These are phyloP conservation scores for Chalciporus sp. DNA, from an alignment of 1,284 basidiomycete species.

Conservation along the genomic window DNA sequence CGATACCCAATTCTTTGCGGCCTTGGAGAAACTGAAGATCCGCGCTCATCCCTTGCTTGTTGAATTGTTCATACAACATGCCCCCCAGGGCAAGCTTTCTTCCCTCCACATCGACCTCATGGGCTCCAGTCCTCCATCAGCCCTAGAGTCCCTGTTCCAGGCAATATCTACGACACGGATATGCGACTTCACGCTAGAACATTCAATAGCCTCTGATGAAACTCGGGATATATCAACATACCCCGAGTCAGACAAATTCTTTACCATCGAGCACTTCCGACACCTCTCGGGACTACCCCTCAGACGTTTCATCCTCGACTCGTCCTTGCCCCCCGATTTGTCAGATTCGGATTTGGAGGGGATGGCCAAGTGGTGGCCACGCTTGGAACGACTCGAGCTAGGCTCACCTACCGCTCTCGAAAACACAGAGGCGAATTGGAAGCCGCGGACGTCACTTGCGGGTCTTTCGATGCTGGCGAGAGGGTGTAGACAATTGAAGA, in stretches of 20 bases:
- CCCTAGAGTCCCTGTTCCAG: slow-evolving; percentile 44
- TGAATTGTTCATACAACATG: slow-evolving; percentile 38
- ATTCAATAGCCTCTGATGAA: slow-evolving; percentile 39
- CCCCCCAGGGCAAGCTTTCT: slow-evolving; percentile 37
- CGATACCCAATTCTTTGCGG: slow-evolving; percentile 38
- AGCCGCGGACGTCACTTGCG: slow-evolving; percentile 37
- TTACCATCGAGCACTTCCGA: slow-evolving; percentile 26
- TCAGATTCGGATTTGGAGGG: slow-evolving; percentile 44
- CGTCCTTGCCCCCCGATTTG: slow-evolving; percentile 42
- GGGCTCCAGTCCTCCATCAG: slow-evolving; percentile 29
- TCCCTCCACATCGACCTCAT: slow-evolving; percentile 45
- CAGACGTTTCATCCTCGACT: slow-evolving; percentile 43
- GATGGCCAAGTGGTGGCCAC: slow-evolving; percentile 49
- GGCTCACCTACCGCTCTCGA: slow-evolving; percentile 36
- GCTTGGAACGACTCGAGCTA: slow-evolving; percentile 46
- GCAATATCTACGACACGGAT: slow-evolving; percentile 36
- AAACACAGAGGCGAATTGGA: slow-evolving; percentile 25
- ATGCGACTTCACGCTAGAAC: slow-evolving; percentile 49
- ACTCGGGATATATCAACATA: slow-evolving; percentile 13
- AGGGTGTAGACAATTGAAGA: slow-evolving; percentile 38
- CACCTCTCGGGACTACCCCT: slow-evolving; percentile 34
- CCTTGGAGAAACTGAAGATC: slow-evolving; percentile 47
- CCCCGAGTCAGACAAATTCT: slow-evolving; percentile 5
- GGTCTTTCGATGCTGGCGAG: slow-evolving; percentile 40
- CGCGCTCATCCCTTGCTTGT: slow-evolving; percentile 43